These are phyloP conservation scores for Gossypium arboreum DNA, from an alignment of 345 rosid genomes.

Conservation along the genomic window DNA sequence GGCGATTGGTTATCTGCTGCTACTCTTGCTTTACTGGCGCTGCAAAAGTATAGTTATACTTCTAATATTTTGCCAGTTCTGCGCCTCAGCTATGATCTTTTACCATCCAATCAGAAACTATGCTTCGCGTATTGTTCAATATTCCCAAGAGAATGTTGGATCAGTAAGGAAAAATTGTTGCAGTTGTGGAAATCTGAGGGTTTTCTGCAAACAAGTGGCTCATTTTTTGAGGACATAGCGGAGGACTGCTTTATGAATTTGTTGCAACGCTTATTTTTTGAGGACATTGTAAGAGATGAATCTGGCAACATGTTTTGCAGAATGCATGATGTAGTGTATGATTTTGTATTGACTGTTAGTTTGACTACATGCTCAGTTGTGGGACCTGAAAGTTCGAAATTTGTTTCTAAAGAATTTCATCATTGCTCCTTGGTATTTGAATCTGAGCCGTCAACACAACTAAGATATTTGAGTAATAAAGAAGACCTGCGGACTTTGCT, in stretches of 20 bases:
- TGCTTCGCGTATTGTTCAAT: slow-evolving; percentile 22
- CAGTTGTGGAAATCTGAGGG: slow-evolving; percentile 31
- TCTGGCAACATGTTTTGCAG: slow-evolving; percentile 5
- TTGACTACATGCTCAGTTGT: not conserved
- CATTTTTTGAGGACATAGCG: slow-evolving; percentile 19
- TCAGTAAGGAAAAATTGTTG: slow-evolving; percentile 23
- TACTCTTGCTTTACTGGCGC: slow-evolving; percentile 3
- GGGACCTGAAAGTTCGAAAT: not conserved
- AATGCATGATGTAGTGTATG: slow-evolving; percentile 15
- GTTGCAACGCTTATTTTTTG: slow-evolving; percentile 15
- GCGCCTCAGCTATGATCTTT: slow-evolving; percentile 20
- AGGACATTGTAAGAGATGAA: not conserved
- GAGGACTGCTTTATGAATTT: slow-evolving; percentile 18
- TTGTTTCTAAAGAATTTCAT: not conserved
- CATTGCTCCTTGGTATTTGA: slow-evolving; percentile 8
- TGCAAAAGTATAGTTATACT: slow-evolving; percentile 4
- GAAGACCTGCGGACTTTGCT: slow-evolving; percentile 15
- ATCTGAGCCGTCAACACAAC: not conserved
- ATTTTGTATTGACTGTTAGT: slow-evolving; percentile 8
- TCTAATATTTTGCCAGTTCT: slow-evolving; percentile 16
- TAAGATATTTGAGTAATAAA: slow-evolving; percentile 5
- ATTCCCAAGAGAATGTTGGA: slow-evolving; percentile 21
- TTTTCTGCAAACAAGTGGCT: not conserved
- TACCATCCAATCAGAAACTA: slow-evolving; percentile 22
- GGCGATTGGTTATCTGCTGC: slow-evolving; percentile 10